A percentile compares a stretch with the other conserved stretches of the same genome.
phyloP scores from a whole-genome alignment of 2,329 filamentous ascomycete species.

The Phyllosticta capitalensis region DNA sequence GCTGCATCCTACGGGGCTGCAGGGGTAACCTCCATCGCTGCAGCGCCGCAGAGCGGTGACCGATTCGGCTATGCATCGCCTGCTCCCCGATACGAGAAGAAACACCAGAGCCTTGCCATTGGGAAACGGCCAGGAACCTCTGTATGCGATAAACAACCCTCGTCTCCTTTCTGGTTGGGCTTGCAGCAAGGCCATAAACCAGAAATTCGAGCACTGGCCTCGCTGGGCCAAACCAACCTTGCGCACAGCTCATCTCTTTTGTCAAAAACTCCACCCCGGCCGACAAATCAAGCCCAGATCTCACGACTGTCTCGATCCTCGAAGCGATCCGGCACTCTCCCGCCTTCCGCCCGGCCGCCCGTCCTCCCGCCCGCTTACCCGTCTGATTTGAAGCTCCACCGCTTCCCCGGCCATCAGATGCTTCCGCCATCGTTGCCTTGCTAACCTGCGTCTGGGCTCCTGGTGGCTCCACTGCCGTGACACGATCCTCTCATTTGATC shows the following conservation, averaged over 20 bases:
- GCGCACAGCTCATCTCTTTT: background rate
- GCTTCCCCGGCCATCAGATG: background rate
- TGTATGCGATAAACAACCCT: constrained; percentile 7
- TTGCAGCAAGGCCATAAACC: background rate
- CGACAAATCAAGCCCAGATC: background rate
- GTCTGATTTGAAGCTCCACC: background rate
- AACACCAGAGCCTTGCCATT: background rate
- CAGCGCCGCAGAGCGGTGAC: background rate
- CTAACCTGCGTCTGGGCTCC: background rate
- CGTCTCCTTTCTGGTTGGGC: constrained; percentile 3
- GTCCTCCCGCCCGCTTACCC: background rate
- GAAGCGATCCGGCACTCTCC: background rate
- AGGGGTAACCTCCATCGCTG: constrained; percentile 1
- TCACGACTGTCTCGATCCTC: background rate
- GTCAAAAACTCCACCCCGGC: constrained; percentile 1
- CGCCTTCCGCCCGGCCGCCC: background rate
- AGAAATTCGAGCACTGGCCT: background rate
- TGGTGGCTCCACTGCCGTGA: background rate
- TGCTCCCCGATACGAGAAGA: background rate
- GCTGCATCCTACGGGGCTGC: background rate
- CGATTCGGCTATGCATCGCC: constrained; percentile 7
- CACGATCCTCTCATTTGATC: constrained; percentile 1
- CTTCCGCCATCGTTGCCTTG: background rate
- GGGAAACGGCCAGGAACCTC: background rate
- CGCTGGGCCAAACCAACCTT: background rate